phyloP scores from a whole-genome alignment of 2,329 filamentous ascomycete species.

The Claviceps digitariae region DNA sequence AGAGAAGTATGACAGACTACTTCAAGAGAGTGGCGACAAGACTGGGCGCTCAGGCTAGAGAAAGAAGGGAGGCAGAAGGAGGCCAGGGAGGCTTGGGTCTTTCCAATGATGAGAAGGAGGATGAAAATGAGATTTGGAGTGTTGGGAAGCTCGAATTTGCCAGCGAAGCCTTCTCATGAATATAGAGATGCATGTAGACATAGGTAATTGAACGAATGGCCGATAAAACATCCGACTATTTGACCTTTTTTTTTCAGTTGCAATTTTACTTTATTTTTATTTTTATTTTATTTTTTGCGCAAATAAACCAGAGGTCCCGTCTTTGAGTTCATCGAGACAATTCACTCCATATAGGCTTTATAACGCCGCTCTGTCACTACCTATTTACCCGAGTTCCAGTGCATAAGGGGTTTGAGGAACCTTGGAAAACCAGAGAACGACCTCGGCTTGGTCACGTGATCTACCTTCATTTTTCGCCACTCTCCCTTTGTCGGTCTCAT shows the following conservation, averaged over 20 bases:
- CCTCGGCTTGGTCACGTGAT: too few relatives aligned
- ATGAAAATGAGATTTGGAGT: slow-evolving; percentile 92
- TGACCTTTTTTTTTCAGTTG: neutral
- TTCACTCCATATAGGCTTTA: too few relatives aligned
- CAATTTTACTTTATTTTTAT: neutral
- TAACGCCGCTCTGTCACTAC: too few relatives aligned
- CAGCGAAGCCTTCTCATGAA: slow-evolving; percentile 42
- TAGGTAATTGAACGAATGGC: neutral
- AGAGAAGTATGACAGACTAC: slow-evolving; percentile 90
- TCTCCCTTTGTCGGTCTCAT: slow-evolving; percentile 4
- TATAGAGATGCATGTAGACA: neutral
- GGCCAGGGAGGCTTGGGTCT: slow-evolving; percentile 75
- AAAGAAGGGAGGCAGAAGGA: slow-evolving; percentile 83
- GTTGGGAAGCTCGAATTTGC: slow-evolving; percentile 76
- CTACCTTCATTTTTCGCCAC: neutral
- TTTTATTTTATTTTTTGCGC: neutral
- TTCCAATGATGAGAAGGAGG: slow-evolving; percentile 81
- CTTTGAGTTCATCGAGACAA: too few relatives aligned
- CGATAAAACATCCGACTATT: neutral
- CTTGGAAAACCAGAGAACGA: too few relatives aligned
- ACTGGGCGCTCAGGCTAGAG: slow-evolving; percentile 73
- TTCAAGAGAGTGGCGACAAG: slow-evolving; percentile 86
- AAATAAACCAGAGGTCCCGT: too few relatives aligned
- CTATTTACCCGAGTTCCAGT: too few relatives aligned
- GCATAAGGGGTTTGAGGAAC: too few relatives aligned